Evolutionary conservation across 345 rosid species (phyloP).

Genomic region (Melaleuca quinquenervia): DNA sequence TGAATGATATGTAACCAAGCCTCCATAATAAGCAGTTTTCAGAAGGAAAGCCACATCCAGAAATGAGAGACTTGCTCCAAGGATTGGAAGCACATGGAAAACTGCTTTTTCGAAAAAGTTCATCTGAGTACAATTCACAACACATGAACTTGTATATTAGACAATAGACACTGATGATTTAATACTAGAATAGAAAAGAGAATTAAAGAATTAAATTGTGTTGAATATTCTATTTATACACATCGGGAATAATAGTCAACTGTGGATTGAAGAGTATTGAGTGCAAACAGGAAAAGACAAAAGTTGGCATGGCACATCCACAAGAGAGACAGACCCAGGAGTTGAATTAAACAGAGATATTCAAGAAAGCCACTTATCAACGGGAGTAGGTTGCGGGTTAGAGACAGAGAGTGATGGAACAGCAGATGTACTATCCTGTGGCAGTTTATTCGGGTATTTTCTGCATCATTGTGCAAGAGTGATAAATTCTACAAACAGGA

Average conservation of each 20-base stretch:
- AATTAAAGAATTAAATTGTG: background rate
- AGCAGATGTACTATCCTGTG: background rate
- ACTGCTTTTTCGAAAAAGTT: conserved; percentile 30
- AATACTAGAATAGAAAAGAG: background rate
- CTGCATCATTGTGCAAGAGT: background rate
- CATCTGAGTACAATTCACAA: conserved; percentile 18
- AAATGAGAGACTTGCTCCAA: conserved; percentile 56
- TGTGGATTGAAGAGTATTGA: background rate
- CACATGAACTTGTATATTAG: background rate
- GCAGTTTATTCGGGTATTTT: background rate
- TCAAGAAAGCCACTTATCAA: background rate
- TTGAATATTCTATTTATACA: background rate
- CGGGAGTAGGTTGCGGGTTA: background rate
- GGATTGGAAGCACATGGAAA: conserved; percentile 34
- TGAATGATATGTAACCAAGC: conserved; percentile 24
- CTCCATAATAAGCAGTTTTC: conserved; percentile 25
- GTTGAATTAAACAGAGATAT: background rate
- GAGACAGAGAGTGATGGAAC: background rate
- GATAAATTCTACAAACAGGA: background rate
- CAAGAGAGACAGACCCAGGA: background rate
- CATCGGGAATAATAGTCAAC: background rate
- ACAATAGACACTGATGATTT: background rate
- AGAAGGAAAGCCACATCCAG: conserved; percentile 38
- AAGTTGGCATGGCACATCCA: background rate
- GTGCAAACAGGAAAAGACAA: background rate